Evolutionary conservation across 306 rosid genomes (phyloP), one percentile per base, ranked within the genome.

Genomic region (Corylus avellana): DNA sequence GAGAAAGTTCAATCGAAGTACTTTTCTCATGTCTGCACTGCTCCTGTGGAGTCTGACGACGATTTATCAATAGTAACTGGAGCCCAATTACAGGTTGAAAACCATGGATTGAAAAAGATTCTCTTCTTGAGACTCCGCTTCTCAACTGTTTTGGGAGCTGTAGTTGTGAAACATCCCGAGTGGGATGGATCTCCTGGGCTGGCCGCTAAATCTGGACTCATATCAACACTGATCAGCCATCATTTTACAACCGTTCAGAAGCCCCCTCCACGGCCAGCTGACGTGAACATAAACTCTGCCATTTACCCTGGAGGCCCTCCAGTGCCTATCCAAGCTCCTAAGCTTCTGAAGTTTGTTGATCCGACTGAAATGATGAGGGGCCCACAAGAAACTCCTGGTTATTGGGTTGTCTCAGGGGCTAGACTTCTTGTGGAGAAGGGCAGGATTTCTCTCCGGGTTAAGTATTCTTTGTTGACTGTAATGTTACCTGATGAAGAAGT

Each of bases 1-100:
- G 98, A 94, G 86, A 94, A 92, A 90, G 98, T 94, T 73, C 98
- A 87, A 75, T 94, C 97, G 93, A 94, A 94, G 92, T 91, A 90
- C 89, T 94, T 94, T 83, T 94, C 98, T 80, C 98, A 92, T 61
- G 97, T 94, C 68, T 94, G 97, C 83, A 92, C 98, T 73, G 95
- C 98, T 53, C 97, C 98, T 8, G 95, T 92, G 75, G 95, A 94
- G 63, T 85, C 98, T 0, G 91, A 91, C 8, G 97, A 94, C 81
- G 97, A 90, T 73, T 91, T 86, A 70, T 84, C 97, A 11, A 81
- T 94, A 71, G 97, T 94, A 71, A 94, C 98, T 0, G 98, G 98
- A 75, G 98, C 97, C 66, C 95, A 91, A 77, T 84, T 94, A 70
- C 98, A 91, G 81, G 97, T 92, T 20, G 97, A 91, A 80, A 94